Evolutionary conservation across 2,329 filamentous ascomycete genomes (phyloP), one percentile per base, ranked within the genome.

Genomic region (Colletotrichum eremochloae): DNA sequence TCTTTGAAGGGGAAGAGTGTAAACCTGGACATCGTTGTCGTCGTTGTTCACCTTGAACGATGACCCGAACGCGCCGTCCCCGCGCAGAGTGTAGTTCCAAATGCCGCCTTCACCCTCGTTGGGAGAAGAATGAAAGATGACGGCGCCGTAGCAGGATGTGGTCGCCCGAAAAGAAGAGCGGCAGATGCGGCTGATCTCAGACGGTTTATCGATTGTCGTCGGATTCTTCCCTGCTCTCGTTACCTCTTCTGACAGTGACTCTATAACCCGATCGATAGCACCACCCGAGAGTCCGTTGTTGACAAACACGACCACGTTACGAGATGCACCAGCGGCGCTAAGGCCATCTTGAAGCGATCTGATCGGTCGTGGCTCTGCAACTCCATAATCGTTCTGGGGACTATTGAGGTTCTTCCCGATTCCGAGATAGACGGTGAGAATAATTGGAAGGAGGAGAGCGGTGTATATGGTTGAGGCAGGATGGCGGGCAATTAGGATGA

Each of bases 351-450:
- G 65, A 1, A 97, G 86, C 15, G 89, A 87, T 70, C 91, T 88
- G 70, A 97, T 82, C 0, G 91, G 86, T 6, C 82, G 84, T 0
- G 90, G 80, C 0, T 85, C 79, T 56, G 91, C 93, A 75, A 97
- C 90, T 55, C 95, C 95, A 77, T 88, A 97, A 3, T 87, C 83
- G 1, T 93, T 92, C 1, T 93, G 92, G 0, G 94, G 92, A 4
- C 95, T 88, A 77, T 97, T 96, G 75, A 97, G 89, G 79, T 95
- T 95, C 75, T 93, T 91, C 12, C 94, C 92, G 80, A 92, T 96
- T 62, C 85, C 88, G 68, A 92, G 85, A 75, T 92, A 90, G 24
- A 86, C 81, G 50, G 88, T 86, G 58, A 92, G 81, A 42, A 88
- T 77, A 31, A 92, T 81, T 1, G 91, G 91, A 0, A 92, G 83